Conservation (phyloP, 768 basidiomycete species). For the Termitomyces sp. region DNA sequence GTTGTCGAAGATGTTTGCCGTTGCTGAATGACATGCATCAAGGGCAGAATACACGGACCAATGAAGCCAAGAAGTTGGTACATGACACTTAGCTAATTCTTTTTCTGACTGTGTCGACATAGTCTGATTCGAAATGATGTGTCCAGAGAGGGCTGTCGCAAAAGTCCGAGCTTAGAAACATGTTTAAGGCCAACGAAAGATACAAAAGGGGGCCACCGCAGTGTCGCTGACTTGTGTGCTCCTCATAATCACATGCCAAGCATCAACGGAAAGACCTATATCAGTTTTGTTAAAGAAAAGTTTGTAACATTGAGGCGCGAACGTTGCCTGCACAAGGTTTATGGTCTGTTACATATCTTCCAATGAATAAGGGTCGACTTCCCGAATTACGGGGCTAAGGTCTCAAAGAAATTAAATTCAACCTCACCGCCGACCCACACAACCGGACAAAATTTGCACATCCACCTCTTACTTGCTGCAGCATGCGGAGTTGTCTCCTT, state of each 20-base stretch:
- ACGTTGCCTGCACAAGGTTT: neutral
- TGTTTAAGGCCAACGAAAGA: no score
- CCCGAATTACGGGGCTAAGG: neutral
- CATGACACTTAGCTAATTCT: no score
- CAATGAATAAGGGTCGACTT: neutral
- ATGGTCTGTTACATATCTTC: neutral
- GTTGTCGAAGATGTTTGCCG: neutral
- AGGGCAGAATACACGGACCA: no score
- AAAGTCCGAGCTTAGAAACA: no score
- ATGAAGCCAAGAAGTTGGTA: neutral
- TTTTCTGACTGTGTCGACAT: neutral
- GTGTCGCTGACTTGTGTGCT: neutral
- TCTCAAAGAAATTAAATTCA: neutral
- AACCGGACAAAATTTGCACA: no score
- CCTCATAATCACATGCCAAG: neutral
- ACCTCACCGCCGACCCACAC: neutral
- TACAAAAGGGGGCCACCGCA: neutral
- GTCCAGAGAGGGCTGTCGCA: no score
- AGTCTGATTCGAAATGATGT: neutral
- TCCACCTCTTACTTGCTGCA: neutral
- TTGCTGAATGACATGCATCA: neutral
- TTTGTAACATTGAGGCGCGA: neutral
- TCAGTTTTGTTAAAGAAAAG: neutral
- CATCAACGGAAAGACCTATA: neutral
- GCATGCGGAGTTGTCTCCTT: neutral